A percentile compares a stretch with the other conserved stretches of the same genome.
These are phyloP conservation scores for Pseudogymnoascus sp. DNA, from an alignment of 2,329 filamentous ascomycete species.

Conservation along the genomic window DNA sequence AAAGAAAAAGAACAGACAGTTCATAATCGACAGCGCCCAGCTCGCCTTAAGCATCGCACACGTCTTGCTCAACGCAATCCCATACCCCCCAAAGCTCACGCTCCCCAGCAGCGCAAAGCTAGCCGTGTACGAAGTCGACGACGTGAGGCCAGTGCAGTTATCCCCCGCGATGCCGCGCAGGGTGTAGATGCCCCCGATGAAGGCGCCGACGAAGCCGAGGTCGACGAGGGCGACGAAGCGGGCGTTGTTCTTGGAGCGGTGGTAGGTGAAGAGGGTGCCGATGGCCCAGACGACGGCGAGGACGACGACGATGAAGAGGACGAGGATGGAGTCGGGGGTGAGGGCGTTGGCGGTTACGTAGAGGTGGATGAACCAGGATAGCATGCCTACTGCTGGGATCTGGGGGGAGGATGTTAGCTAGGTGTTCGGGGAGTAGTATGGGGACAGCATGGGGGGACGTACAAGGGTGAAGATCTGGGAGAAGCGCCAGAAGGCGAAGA, in stretches of 20 bases:
- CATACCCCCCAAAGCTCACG: constrained; percentile 43
- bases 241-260: constrained; percentile 53
- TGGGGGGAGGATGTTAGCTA: constrained; percentile 26
- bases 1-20: constrained; percentile 69
- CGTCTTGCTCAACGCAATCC: constrained; percentile 58
- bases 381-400: constrained; percentile 60
- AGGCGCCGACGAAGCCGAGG: constrained; percentile 52
- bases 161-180: constrained; percentile 51
- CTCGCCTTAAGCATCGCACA: constrained; percentile 89
- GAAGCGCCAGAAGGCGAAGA: constrained; percentile 57
- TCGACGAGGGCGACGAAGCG: constrained; percentile 54
- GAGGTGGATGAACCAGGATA: constrained; percentile 56
- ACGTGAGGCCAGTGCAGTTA: constrained; percentile 57
- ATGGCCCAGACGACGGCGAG: constrained; percentile 56
- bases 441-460: constrained; percentile 24
- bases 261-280: constrained; percentile 59
- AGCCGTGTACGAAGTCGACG: constrained; percentile 40
- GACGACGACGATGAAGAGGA: constrained; percentile 60
- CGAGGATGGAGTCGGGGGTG: constrained; percentile 54
- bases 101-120: constrained; percentile 55
- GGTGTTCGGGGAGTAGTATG: not conserved
- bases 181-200: constrained; percentile 55
- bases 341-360: constrained; percentile 49
- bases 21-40: constrained; percentile 88
- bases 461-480: constrained; percentile 56